A percentile compares a stretch with the other conserved stretches of the same genome.
Evolutionary conservation across 768 basidiomycete genomes (phyloP).

Genomic region (Leccinum incarnatum): DNA sequence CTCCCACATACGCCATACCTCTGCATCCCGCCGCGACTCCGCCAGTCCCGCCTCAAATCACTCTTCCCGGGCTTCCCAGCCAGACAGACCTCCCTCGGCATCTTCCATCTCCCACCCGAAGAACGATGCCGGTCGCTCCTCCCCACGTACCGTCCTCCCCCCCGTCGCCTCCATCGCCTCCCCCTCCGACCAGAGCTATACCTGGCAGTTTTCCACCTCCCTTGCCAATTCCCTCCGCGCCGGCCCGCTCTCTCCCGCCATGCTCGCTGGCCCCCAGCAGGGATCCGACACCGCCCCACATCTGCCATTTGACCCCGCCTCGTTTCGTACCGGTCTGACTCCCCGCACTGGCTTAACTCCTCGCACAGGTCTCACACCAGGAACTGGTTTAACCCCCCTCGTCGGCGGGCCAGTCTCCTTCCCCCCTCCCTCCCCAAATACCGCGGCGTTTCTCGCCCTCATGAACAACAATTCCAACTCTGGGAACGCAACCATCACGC

Average conservation of each 20-base stretch:
- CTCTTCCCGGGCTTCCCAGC: constrained; percentile 35
- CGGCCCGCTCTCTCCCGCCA: constrained; percentile 93
- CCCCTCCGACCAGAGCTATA: constrained; percentile 45
- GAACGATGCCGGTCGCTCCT: constrained; percentile 29
- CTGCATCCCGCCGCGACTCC: constrained; percentile 33
- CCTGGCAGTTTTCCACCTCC: constrained; percentile 62
- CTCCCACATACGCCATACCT: constrained; percentile 49
- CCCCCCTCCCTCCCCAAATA: constrained; percentile 83
- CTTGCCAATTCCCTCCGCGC: constrained; percentile 79
- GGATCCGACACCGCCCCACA: constrained; percentile 37
- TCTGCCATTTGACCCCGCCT: constrained; percentile 62
- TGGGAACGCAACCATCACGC: constrained; percentile 52
- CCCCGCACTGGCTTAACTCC: constrained; percentile 84
- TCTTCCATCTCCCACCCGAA: constrained; percentile 31
- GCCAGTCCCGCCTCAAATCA: constrained; percentile 34
- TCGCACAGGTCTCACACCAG: constrained; percentile 75
- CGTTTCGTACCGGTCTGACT: constrained; percentile 85
- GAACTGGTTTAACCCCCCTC: constrained; percentile 76
- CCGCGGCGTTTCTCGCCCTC: constrained; percentile 89
- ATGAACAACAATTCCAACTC: constrained; percentile 55
- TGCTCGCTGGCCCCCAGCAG: constrained; percentile 85
- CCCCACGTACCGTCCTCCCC: constrained; percentile 75
- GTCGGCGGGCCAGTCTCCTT: constrained; percentile 72
- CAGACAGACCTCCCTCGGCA: constrained; percentile 34
- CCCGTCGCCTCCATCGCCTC: constrained; percentile 76